Evolutionary conservation across 2,329 filamentous ascomycete genomes (phyloP).

Genomic region (Phialophora chinensis): DNA sequence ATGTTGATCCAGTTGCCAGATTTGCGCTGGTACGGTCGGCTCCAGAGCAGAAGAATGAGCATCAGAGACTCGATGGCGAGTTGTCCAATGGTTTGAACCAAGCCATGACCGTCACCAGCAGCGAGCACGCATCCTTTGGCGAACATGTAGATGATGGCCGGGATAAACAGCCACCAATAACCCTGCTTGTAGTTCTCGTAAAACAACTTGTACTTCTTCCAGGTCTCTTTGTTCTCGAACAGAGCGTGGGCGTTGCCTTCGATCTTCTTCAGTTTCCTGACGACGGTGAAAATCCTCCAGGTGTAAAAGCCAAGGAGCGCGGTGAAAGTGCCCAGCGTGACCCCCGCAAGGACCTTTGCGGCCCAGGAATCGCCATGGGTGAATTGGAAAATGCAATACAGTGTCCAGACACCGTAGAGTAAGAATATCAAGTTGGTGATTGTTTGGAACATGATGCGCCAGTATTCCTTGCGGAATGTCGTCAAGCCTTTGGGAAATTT

Average conservation of each 20-base stretch:
- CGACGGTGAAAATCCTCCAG: slow-evolving; percentile 80
- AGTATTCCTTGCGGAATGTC: slow-evolving; percentile 94
- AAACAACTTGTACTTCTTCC: slow-evolving; percentile 96
- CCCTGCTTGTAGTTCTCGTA: slow-evolving; percentile 94
- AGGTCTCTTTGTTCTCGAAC: slow-evolving; percentile 87
- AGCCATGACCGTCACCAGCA: slow-evolving; percentile 81
- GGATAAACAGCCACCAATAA: slow-evolving; percentile 98
- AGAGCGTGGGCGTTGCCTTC: slow-evolving; percentile 76
- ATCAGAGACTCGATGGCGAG: slow-evolving; percentile 81
- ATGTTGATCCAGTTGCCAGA: slow-evolving; percentile 94
- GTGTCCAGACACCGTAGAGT: slow-evolving; percentile 91
- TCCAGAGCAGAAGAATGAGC: slow-evolving; percentile 80
- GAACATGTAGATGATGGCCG: slow-evolving; percentile 87
- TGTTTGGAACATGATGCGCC: slow-evolving; percentile 86
- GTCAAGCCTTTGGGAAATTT: slow-evolving; percentile 79
- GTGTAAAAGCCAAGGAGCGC: slow-evolving; percentile 80
- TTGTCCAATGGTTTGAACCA: slow-evolving; percentile 79
- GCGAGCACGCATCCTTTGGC: slow-evolving; percentile 86
- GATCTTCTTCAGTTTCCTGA: slow-evolving; percentile 71
- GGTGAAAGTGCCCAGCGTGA: slow-evolving; percentile 83
- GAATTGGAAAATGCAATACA: slow-evolving; percentile 97
- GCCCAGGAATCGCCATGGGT: slow-evolving; percentile 93
- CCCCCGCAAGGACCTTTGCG: slow-evolving; percentile 79
- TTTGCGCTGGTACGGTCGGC: slow-evolving; percentile 82
- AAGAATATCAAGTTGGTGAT: slow-evolving; percentile 89